Base-by-base conservation (phyloP, 2,329 filamentous ascomycete species). In the Tolypocladium ovalisporum region DNA sequence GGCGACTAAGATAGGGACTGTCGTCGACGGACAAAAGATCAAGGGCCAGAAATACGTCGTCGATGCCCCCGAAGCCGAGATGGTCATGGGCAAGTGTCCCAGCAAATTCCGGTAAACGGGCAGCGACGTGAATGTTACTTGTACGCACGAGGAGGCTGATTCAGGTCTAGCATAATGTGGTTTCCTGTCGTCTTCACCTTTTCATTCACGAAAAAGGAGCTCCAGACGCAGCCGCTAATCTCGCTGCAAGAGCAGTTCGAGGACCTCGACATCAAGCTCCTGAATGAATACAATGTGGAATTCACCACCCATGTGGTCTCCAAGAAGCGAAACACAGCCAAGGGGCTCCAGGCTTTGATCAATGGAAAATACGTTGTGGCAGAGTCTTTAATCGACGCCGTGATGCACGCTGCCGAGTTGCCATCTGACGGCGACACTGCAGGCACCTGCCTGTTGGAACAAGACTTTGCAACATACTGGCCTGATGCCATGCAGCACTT, bases 301-400 rank as follows among this genome's bases (percentile, higher is more conserved):
- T 75, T 81, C 34, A 97, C 93, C 0, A 96, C 93, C 0, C 92
- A 97, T 70, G 88, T 96, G 13, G 85, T 97, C 37, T 86, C 90
- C 9, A 89, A 85, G 69, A 97, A 96, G 72, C 82, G 94, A 53
- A 99, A 97, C 69, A 93, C 90, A 0, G 82, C 92, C 0, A 91
- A 90, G 62, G 90, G 89, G 0, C 77, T 99, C 2, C 90, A 95
- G 67, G 93, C 90, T 2, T 77, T 99, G 12, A 86, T 97, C 40
- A 88, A 91, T 65, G 90, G 83, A 17, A 87, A 82, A 70, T 83
- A 85, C 63, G 86, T 97, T 47, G 90, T 97, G 13, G 83, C 83
- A 4, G 78, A 82, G 57, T 79, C 81, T 0, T 97, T 88, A 63
- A 76, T 96, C 17, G 84, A 91, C 61, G 87, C 87, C 0, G 73